Evolutionary conservation across 169 alveolate genomes (phyloP), one percentile per base, ranked within the genome.

Genomic region (Cryptosporidium andersoni): DNA sequence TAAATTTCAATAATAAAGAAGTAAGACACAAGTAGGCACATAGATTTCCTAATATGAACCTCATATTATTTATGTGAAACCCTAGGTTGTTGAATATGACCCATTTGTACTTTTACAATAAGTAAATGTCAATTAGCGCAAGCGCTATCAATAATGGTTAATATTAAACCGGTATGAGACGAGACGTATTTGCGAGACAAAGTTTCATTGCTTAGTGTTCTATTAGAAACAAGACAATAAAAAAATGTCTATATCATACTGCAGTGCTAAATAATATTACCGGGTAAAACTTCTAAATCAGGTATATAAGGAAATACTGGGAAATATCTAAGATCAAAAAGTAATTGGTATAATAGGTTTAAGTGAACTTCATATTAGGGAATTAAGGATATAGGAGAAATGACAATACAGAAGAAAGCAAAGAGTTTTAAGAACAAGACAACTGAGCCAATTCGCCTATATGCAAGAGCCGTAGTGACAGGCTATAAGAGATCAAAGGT

Each of bases 401-500:
- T 74, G 85, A 74, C 55, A 36, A n/a, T 40, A 34, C 85, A 74
- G 47, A 51, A 40, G 11, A 74, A 52, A 42, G 40, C 47, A 40
- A 74, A 74, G 48, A 58, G 63, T 16, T 74, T 74, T 47, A 74
- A 74, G 39, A 65, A 66, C 65, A 62, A 89, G 80, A 92, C 91
- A 68, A 91, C 91, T 81, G 93, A 93, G 90, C 96, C 96, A 45
- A 93, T 94, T 49, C 91, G 98, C 82, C 95, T 94, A 45, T 95
- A 94, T 82, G 93, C 95, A 68, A 93, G 92, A 82, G 98, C 96
- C 53, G 91, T 92, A n/a, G 92, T 93, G 82, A 91, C 93, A 88
- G 98, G 98, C 36, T 94, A 94, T 94, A 94, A 95, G 92, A 96
- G 99, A 89, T 96, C 98, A 36, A 96, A 95, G 93, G 95, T 94